Evolutionary conservation across 1,139 yeast species (phyloP).

Genomic region (Lodderomyces orthopsilosis): DNA sequence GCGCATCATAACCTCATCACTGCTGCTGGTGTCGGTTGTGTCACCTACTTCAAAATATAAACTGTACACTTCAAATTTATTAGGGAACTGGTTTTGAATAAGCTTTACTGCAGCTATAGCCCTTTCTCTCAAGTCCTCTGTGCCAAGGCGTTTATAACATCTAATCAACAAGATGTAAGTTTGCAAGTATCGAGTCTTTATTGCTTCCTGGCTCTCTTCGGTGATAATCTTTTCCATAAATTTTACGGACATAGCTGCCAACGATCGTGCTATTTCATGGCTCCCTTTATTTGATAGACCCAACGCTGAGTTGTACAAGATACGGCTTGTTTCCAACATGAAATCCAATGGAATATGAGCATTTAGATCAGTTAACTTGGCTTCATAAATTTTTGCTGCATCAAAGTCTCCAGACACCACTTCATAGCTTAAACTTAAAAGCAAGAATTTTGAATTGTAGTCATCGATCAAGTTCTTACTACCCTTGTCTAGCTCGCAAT

Average conservation of each 20-base stretch:
- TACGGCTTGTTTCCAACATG: slow-evolving; percentile 10
- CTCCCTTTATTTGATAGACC: slow-evolving; percentile 3
- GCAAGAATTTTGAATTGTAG: slow-evolving; percentile 6
- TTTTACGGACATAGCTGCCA: slow-evolving; percentile 8
- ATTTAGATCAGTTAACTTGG: slow-evolving; percentile 2
- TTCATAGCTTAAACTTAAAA: slow-evolving; percentile 10
- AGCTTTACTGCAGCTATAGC: slow-evolving; percentile 8
- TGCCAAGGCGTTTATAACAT: slow-evolving; percentile 8
- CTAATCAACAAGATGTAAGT: slow-evolving; percentile 10
- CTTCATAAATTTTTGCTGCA: slow-evolving; percentile 7
- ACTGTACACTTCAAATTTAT: slow-evolving; percentile 11
- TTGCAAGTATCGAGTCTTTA: slow-evolving; percentile 9
- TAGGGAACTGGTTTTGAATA: slow-evolving; percentile 9
- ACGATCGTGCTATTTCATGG: slow-evolving; percentile 6
- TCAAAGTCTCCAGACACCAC: slow-evolving; percentile 7
- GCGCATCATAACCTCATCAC: slow-evolving; percentile 20
- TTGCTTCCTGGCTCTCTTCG: slow-evolving; percentile 1
- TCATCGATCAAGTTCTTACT: slow-evolving; percentile 6
- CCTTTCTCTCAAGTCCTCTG: slow-evolving; percentile 3
- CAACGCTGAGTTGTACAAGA: slow-evolving; percentile 11
- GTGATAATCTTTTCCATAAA: slow-evolving; percentile 8
- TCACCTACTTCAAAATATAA: slow-evolving; percentile 9
- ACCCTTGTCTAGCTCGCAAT: slow-evolving; percentile 2
- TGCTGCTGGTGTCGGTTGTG: slow-evolving; percentile 1
- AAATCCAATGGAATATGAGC: slow-evolving; percentile 4